phyloP scores from a whole-genome alignment of 73 alveolate species.

The Paramecium pentaurelia region DNA sequence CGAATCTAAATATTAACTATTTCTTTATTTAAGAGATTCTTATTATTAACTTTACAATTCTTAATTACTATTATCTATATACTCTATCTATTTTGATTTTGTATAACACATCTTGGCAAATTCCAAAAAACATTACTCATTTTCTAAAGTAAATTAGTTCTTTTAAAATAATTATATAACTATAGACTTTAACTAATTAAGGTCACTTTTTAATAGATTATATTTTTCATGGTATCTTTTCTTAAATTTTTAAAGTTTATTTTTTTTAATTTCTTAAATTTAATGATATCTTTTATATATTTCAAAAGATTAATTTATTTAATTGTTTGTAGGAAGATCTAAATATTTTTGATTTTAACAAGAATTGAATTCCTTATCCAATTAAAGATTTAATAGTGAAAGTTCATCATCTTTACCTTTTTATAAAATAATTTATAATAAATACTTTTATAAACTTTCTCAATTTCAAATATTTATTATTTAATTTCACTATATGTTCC shows the following conservation, averaged over 20 bases:
- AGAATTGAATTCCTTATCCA: neutral
- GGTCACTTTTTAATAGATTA: neutral
- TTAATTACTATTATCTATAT: neutral
- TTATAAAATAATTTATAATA: neutral
- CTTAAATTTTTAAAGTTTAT: neutral
- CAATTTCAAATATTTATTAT: neutral
- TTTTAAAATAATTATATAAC: neutral
- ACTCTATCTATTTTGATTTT: neutral
- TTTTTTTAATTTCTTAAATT: neutral
- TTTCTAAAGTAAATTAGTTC: neutral
- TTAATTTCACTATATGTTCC: neutral
- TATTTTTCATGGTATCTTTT: neutral
- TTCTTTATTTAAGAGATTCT: neutral
- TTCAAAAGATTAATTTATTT: neutral
- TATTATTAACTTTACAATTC: neutral
- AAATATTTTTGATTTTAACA: neutral
- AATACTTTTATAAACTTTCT: neutral
- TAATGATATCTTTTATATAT: neutral
- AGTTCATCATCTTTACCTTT: constrained; percentile 1
- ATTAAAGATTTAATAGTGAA: neutral
- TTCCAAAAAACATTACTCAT: neutral
- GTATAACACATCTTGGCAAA: neutral
- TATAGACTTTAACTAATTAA: neutral
- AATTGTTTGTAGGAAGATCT: neutral
- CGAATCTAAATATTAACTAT: neutral